These are phyloP conservation scores for Helotiales sp. DNA, from an alignment of 2,329 filamentous ascomycete species.

Conservation along the genomic window DNA sequence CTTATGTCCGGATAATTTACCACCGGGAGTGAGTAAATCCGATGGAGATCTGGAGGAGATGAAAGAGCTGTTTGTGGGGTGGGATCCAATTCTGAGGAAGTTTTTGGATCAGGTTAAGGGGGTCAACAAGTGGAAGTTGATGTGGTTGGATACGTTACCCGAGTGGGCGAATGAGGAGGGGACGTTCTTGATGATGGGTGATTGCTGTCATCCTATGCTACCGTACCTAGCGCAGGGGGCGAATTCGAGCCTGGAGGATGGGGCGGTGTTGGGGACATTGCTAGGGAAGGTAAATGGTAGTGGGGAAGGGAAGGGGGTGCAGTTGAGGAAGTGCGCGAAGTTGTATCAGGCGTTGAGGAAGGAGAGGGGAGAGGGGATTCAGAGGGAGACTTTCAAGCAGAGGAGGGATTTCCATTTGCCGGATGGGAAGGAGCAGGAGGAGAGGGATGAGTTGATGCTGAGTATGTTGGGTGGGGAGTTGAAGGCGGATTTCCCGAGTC, in stretches of 20 bases:
- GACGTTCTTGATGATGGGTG: conserved; percentile 50
- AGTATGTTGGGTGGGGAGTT: conserved; percentile 58
- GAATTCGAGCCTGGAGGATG: conserved; percentile 71
- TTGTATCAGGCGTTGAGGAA: conserved; percentile 56
- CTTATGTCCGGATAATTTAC: conserved; percentile 66
- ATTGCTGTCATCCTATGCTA: conserved; percentile 68
- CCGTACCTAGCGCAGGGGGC: conserved; percentile 69
- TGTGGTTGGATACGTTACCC: conserved; percentile 51
- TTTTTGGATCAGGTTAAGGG: conserved; percentile 56
- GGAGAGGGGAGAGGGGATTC: conserved; percentile 57
- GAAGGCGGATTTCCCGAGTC: conserved; percentile 62
- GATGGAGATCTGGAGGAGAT: conserved; percentile 64
- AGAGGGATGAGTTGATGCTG: conserved; percentile 61
- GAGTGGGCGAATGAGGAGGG: conserved; percentile 37
- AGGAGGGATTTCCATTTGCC: conserved; percentile 57
- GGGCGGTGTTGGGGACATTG: conserved; percentile 65
- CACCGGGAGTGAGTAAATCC: conserved; percentile 55
- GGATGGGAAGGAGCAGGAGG: conserved; percentile 61
- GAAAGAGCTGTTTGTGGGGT: conserved; percentile 61
- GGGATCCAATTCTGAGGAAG: conserved; percentile 63
- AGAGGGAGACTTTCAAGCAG: conserved; percentile 65
- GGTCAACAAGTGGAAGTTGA: conserved; percentile 73
- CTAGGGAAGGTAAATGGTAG: conserved; percentile 55
- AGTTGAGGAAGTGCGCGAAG: conserved; percentile 51
- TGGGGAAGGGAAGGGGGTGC: conserved; percentile 47